Evolutionary conservation across 2,329 filamentous ascomycete species (phyloP), one percentile per base, ranked within the genome.

Genomic region (Raffaelea deltoideospora): DNA sequence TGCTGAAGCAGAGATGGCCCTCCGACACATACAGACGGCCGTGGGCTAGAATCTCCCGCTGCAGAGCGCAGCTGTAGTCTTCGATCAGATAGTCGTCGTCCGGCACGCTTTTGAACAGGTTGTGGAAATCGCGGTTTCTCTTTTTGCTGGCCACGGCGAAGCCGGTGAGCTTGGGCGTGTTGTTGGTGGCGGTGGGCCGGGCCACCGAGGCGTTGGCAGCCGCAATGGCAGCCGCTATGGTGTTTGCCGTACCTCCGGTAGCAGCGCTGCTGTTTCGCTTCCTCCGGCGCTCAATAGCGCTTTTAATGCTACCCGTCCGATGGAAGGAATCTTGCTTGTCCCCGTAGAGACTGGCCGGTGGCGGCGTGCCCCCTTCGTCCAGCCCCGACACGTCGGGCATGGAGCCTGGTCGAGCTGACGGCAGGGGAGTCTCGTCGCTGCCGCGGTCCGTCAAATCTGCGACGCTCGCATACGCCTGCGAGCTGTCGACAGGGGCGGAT

Each of bases 21-120:
- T 98, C 90, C 0, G 90, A 96, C 30, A 98, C 84, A 51, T 98
- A 98, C 13, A 98, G 69, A 29, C 90, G 74, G 6, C 90, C 90
- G 47, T 95, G 90, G 7, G 93, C 76, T 26, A 98, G 71, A 42
- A 98, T 98, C 53, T 98, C 92, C 46, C 87, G 76, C 56, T 98
- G 90, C 41, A 98, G 58, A 4, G 90, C 90, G 54, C 90, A 95
- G 55, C 90, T 95, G 56, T 96, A 98, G 55, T 98, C 90, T 53
- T 98, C 90, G 45, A 98, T 96, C 20, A 98, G 68, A 52, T 94
- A 95, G 56, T 98, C 90, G 50, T 98, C 90, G 46, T 96, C 88
- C 1, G 92, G 90, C 1, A 98, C 90, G 53, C 87, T 96, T 57
- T 90, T 82, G 65, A 98, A 98, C 3, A 94, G 62, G 41, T 72